Conservation (phyloP, 225 moss, liverwort and hornwort genomes). For the Marchantia paleacea region DNA sequence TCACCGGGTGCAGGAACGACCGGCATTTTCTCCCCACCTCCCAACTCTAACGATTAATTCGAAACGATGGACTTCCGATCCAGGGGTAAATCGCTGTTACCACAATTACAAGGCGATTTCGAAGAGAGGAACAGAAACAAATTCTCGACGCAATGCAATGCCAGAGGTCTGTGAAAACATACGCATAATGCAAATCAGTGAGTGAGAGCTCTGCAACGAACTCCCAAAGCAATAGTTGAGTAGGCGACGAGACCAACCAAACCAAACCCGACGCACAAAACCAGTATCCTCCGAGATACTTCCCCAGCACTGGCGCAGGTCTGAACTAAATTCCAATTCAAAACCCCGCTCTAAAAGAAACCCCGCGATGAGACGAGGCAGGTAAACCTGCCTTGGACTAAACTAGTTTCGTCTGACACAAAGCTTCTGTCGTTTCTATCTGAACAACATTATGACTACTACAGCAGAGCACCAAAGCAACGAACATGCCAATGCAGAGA, state of each 20-base stretch:
- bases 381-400: background rate
- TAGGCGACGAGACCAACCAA: background rate
- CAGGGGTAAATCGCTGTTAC: background rate
- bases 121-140: background rate
- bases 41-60: background rate
- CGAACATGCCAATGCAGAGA: background rate
- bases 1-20: constrained; percentile 78
- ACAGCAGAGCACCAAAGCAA: background rate
- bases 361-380: background rate
- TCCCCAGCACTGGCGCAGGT: background rate
- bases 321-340: background rate
- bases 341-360: background rate
- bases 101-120: background rate
- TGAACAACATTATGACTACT: background rate
- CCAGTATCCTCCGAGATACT: background rate
- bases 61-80: background rate
- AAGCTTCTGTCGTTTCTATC: background rate
- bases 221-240: background rate
- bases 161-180: background rate
- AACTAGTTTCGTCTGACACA: background rate
- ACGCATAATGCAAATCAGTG: background rate
- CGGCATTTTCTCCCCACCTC: constrained; percentile 57
- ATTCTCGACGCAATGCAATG: background rate
- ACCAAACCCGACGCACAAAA: too few species aligned
- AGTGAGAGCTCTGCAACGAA: background rate